Evolutionary conservation across 2,329 filamentous ascomycete species (phyloP).

Genomic region (Thelonectria blattea): DNA sequence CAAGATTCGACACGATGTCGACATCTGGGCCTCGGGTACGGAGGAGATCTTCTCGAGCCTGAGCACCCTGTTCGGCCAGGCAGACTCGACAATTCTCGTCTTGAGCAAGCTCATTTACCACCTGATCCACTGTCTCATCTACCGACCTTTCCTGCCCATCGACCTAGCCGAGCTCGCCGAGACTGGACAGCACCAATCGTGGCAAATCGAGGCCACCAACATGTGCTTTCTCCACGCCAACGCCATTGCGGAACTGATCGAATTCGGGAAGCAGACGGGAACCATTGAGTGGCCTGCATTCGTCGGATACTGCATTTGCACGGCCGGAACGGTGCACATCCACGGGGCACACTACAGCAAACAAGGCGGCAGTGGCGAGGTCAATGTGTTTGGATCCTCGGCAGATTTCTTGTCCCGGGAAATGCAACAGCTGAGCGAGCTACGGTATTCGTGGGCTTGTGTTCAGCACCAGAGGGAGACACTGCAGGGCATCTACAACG

Average conservation of each 20-base stretch:
- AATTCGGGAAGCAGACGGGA: conserved; percentile 75
- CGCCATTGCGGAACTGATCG: conserved; percentile 81
- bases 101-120: conserved; percentile 89
- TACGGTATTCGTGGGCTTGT: conserved; percentile 77
- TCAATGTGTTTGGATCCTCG: conserved; percentile 67
- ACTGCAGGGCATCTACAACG: conserved; percentile 76
- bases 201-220: conserved; percentile 91
- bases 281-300: conserved; percentile 86
- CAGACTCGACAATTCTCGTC: conserved; percentile 78
- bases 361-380: conserved; percentile 54
- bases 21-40: conserved; percentile 83
- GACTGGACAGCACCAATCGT: conserved; percentile 84
- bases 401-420: conserved; percentile 76
- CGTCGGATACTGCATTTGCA: conserved; percentile 85
- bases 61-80: conserved; percentile 75
- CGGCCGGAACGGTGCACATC: conserved; percentile 85
- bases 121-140: conserved; percentile 84
- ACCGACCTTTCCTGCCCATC: conserved; percentile 85
- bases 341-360: conserved; percentile 82
- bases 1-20: conserved; percentile 83
- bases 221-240: conserved; percentile 87
- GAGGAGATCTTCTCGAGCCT: conserved; percentile 80
- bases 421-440: conserved; percentile 79
- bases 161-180: conserved; percentile 81
- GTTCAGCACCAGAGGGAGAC: conserved; percentile 82